A percentile compares a stretch with the other conserved stretches of the same genome.
phyloP scores from a whole-genome alignment of 306 rosid species.

The Prunus fruticosa region DNA sequence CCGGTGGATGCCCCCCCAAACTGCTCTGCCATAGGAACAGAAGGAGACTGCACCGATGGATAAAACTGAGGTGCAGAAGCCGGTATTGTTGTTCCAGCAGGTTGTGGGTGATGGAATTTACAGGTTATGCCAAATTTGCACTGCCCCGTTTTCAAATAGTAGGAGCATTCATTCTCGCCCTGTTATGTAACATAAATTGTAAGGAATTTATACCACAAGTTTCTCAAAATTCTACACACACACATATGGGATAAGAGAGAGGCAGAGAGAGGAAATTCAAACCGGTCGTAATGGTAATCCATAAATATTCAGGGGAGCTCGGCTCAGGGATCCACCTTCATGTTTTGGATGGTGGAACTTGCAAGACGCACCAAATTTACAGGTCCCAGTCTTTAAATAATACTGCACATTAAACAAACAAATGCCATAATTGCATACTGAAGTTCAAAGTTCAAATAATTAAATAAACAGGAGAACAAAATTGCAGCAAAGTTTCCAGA shows the following conservation, averaged over 20 bases:
- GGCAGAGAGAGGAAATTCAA: conserved; percentile 14
- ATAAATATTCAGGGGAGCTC: conserved; percentile 71
- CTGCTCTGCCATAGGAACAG: conserved; percentile 69
- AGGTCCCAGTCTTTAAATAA: conserved; percentile 83
- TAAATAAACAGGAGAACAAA: neutral
- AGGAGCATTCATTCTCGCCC: conserved; percentile 97
- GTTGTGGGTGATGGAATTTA: conserved; percentile 94
- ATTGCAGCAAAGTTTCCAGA: neutral
- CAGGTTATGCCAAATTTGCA: conserved; percentile 93
- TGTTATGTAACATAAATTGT: conserved; percentile 30
- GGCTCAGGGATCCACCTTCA: conserved; percentile 73
- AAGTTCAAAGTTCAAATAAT: conserved; percentile 4
- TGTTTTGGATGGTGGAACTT: conserved; percentile 88
- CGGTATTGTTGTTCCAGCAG: conserved; percentile 63
- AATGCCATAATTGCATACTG: conserved; percentile 7
- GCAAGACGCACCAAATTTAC: conserved; percentile 94
- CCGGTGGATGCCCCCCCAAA: conserved; percentile 65
- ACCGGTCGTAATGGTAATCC: conserved; percentile 90
- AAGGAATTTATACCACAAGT: conserved; percentile 2
- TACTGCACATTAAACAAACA: conserved; percentile 46
- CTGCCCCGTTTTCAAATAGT: conserved; percentile 97
- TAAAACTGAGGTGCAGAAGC: conserved; percentile 88
- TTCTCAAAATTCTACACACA: neutral
- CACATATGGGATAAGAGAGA: neutral
- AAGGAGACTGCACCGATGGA: conserved; percentile 86